These are phyloP conservation scores for Starmerella geochares DNA, from an alignment of 805 yeast genomes.

Conservation along the genomic window DNA sequence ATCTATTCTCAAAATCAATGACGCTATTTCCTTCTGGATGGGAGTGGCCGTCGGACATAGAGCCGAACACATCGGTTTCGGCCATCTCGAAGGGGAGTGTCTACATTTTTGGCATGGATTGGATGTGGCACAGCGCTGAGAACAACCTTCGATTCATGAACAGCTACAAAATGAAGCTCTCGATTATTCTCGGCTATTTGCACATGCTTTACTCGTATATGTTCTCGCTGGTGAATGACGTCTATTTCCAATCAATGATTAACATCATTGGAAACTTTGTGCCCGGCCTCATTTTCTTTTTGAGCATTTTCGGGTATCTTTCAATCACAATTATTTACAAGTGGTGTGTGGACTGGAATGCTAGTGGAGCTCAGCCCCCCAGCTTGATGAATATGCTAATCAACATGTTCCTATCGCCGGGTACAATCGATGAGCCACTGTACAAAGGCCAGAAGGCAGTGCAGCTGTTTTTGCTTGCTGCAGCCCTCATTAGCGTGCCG, in stretches of 20 bases:
- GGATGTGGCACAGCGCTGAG: constrained; percentile 96
- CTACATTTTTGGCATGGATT: constrained; percentile 81
- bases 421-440: constrained; percentile 67
- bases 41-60: constrained; percentile 67
- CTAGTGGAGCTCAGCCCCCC: constrained; percentile 69
- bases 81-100: constrained; percentile 56
- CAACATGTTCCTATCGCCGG: constrained; percentile 91
- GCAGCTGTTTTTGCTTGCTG: constrained; percentile 58
- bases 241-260: constrained; percentile 55
- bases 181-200: constrained; percentile 83
- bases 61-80: constrained; percentile 56
- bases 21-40: constrained; percentile 81
- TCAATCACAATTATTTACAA: constrained; percentile 79
- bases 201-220: constrained; percentile 88
- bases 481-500: constrained; percentile 87
- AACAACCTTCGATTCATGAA: constrained; percentile 81
- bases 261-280: constrained; percentile 88
- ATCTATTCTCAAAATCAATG: constrained; percentile 84
- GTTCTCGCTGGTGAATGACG: constrained; percentile 74
- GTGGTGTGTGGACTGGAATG: constrained; percentile 90
- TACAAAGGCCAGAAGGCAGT: constrained; percentile 69
- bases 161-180: constrained; percentile 94
- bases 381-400: constrained; percentile 89
- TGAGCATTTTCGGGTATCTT: constrained; percentile 88
- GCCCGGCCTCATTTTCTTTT: constrained; percentile 92